Conservation (phyloP, 306 rosid genomes). For the Cucurbita pepo region DNA sequence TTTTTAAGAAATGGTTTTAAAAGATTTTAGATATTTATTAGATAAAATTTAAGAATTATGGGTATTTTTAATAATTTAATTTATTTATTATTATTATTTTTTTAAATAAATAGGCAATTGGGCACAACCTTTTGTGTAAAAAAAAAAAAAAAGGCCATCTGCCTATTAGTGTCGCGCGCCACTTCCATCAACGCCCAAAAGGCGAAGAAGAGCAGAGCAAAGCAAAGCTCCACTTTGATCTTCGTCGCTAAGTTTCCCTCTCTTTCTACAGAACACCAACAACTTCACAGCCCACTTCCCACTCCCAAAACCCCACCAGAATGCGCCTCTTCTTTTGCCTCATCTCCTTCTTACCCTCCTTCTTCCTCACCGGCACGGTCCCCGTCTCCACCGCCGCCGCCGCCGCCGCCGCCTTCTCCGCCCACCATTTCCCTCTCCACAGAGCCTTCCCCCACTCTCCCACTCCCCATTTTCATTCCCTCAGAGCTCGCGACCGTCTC, state of each 20-base stretch:
- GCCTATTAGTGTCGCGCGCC: not conserved
- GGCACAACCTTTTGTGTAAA: not conserved
- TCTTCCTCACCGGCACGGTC: slow-evolving; percentile 2
- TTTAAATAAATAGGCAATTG: not conserved
- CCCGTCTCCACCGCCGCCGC: slow-evolving; percentile 11
- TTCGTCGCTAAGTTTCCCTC: slow-evolving; percentile 15
- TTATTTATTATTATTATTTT: too few species aligned
- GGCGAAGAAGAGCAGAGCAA: not conserved
- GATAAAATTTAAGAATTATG: too few species aligned
- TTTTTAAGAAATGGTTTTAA: too few species aligned
- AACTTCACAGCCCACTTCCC: not conserved
- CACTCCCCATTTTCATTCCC: slow-evolving; percentile 30
- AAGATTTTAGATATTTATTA: too few species aligned
- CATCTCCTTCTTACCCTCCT: slow-evolving; percentile 11
- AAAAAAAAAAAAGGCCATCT: not conserved
- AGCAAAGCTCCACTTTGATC: slow-evolving; percentile 7
- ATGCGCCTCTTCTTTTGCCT: slow-evolving; percentile 27
- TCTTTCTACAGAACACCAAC: not conserved
- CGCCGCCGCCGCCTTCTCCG: slow-evolving; percentile 19
- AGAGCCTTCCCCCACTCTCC: slow-evolving; percentile 38
- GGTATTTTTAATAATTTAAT: too few species aligned
- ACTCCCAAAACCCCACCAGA: not conserved
- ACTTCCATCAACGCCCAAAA: slow-evolving; percentile 20
- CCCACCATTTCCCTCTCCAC: slow-evolving; percentile 34
- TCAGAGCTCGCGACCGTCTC: slow-evolving; percentile 50